A percentile compares a stretch with the other conserved stretches of the same genome.
phyloP scores from a whole-genome alignment of 1,284 basidiomycete species.

The Moesziomyces parantarcticus region DNA sequence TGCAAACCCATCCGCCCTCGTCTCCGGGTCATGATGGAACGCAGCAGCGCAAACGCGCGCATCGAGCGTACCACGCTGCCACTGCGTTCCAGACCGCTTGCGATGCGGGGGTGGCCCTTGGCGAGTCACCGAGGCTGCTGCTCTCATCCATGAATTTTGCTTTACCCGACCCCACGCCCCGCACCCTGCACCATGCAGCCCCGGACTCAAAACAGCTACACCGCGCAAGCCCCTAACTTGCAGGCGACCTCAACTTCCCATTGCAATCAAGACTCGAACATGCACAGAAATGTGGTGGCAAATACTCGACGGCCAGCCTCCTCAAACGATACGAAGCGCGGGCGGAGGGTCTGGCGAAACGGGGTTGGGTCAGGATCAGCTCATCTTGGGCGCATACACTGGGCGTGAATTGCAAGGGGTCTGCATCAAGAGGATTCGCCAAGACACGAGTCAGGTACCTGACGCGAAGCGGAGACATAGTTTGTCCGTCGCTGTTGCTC shows the following conservation, averaged over 20 bases:
- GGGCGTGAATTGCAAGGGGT: too few species aligned
- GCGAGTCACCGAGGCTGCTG: conserved; percentile 7
- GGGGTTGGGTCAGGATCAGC: conserved; percentile 1
- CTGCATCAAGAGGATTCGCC: not conserved
- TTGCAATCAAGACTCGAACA: too few species aligned
- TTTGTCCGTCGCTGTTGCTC: not conserved
- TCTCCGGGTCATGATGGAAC: too few species aligned
- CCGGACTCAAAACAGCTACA: too few species aligned
- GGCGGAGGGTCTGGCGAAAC: too few species aligned
- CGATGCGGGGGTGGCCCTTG: conserved; percentile 3
- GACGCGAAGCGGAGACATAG: not conserved
- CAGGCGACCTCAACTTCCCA: too few species aligned
- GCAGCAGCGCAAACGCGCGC: too few species aligned
- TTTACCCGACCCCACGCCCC: conserved; percentile 7
- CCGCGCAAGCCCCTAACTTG: too few species aligned
- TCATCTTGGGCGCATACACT: not conserved
- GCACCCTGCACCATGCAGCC: too few species aligned
- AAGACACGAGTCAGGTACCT: not conserved
- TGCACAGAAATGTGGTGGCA: not conserved
- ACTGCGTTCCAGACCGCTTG: not conserved
- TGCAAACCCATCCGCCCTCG: not conserved
- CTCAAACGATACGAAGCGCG: too few species aligned
- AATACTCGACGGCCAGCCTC: not conserved
- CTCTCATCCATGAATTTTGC: conserved; percentile 4
- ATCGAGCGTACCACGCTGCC: not conserved